Conservation (phyloP, 768 basidiomycete species). For the Chalciporus piperatus region DNA sequence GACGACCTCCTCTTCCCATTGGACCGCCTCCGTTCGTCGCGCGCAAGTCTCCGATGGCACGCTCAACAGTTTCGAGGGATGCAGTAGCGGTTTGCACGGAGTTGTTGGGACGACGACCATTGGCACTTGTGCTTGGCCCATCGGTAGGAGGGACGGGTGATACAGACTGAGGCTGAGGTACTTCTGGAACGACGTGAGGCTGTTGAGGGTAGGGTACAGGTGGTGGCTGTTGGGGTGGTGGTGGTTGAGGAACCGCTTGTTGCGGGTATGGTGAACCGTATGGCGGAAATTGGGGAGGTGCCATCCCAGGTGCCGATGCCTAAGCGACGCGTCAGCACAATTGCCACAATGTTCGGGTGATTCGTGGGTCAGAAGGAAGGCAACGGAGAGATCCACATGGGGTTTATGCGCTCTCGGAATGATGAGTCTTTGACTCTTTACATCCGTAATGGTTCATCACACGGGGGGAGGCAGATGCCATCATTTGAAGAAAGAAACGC, state of each 20-base stretch:
- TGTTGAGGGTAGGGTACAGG: slow-evolving; percentile 29
- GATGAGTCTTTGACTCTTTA: slow-evolving; percentile 36
- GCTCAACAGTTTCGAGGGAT: slow-evolving; percentile 70
- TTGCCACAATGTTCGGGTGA: not conserved
- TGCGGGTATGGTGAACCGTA: slow-evolving; percentile 32
- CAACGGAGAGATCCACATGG: slow-evolving; percentile 57
- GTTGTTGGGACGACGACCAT: slow-evolving; percentile 37
- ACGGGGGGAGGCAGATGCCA: slow-evolving; percentile 6
- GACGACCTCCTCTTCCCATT: slow-evolving; percentile 40
- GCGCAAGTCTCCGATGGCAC: slow-evolving; percentile 51
- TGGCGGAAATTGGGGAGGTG: slow-evolving; percentile 29
- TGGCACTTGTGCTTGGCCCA: slow-evolving; percentile 22
- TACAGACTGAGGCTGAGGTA: slow-evolving; percentile 18
- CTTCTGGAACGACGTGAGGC: slow-evolving; percentile 26
- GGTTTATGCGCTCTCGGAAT: slow-evolving; percentile 45
- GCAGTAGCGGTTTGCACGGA: slow-evolving; percentile 70
- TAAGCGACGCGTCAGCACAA: slow-evolving; percentile 24
- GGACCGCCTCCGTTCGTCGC: slow-evolving; percentile 29
- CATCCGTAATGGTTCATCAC: slow-evolving; percentile 48
- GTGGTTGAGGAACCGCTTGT: slow-evolving; percentile 31
- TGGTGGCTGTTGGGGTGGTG: slow-evolving; percentile 29
- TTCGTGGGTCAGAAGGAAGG: slow-evolving; percentile 51
- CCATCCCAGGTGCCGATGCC: slow-evolving; percentile 48
- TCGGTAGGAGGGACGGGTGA: slow-evolving; percentile 22
- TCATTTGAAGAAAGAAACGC: slow-evolving; percentile 36